Conservation (phyloP, 805 yeast species). For the Soucietia sequanensis region DNA sequence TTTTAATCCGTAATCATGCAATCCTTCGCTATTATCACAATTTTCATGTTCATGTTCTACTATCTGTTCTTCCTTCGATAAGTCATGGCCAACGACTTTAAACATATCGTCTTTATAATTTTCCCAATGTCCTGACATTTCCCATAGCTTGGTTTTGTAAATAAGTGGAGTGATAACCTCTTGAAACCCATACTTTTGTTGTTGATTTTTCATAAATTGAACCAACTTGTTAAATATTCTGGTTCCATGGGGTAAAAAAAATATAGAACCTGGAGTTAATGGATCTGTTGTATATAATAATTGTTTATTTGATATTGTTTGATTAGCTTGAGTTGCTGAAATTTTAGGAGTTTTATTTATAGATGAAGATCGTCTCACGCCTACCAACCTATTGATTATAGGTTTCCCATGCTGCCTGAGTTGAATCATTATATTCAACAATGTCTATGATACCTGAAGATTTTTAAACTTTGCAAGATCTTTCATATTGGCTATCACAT, state of each 20-base stretch:
- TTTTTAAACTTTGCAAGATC: no score
- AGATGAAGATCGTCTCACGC: no score
- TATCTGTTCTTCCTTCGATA: constrained; percentile 23
- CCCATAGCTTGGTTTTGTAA: constrained; percentile 81
- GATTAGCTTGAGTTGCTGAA: constrained; percentile 38
- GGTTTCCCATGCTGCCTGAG: no score
- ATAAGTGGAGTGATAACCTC: constrained; percentile 93
- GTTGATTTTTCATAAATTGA: constrained; percentile 82
- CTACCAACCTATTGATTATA: no score
- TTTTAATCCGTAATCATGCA: constrained; percentile 69
- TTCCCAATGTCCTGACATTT: constrained; percentile 93
- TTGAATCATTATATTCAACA: no score
- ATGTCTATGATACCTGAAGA: no score
- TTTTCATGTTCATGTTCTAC: constrained; percentile 10
- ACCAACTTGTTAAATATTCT: constrained; percentile 77
- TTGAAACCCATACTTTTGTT: constrained; percentile 74
- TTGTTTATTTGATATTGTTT: constrained; percentile 60
- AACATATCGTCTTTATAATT: constrained; percentile 96
- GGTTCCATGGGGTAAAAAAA: constrained; percentile 92
- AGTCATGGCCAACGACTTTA: constrained; percentile 64
- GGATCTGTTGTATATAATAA: constrained; percentile 76
- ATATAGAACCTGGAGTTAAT: constrained; percentile 86
- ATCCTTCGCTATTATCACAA: constrained; percentile 7
- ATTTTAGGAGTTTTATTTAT: constrained; percentile 1
- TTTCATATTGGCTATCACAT: no score